Conservation (phyloP, 768 basidiomycete species). For the Suillus paluster region DNA sequence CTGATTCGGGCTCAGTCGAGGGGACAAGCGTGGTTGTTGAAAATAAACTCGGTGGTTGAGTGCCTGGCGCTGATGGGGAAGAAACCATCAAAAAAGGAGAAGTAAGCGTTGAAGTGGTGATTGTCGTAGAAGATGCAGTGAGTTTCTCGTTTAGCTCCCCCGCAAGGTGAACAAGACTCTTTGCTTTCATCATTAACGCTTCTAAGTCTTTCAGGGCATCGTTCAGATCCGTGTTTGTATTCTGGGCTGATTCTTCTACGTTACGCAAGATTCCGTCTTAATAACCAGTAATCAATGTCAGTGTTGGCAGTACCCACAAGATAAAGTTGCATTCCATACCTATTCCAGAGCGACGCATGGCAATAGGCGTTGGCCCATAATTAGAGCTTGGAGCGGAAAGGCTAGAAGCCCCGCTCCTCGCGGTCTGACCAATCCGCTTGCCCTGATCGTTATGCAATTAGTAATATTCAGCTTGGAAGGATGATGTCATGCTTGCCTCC, state of each 20-base stretch:
- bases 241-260: slow-evolving; percentile 70
- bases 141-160: slow-evolving; percentile 86
- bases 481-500: slow-evolving; percentile 55
- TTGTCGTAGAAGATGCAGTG: slow-evolving; percentile 45
- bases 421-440: slow-evolving; percentile 30
- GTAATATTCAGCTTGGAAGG: background rate
- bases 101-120: slow-evolving; percentile 12
- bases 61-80: slow-evolving; percentile 20
- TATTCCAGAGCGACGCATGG: slow-evolving; percentile 31
- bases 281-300: background rate
- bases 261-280: slow-evolving; percentile 77
- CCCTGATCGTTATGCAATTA: slow-evolving; percentile 22
- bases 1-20: slow-evolving; percentile 74
- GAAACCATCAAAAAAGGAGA: slow-evolving; percentile 9
- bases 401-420: slow-evolving; percentile 26
- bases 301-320: background rate
- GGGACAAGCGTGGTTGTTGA: slow-evolving; percentile 36
- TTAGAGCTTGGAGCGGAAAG: slow-evolving; percentile 22
- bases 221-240: slow-evolving; percentile 65
- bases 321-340: slow-evolving; percentile 23
- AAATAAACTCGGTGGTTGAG: slow-evolving; percentile 26
- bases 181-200: slow-evolving; percentile 87
- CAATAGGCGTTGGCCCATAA: slow-evolving; percentile 18
- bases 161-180: slow-evolving; percentile 91
- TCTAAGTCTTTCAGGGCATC: slow-evolving; percentile 88